Base-by-base conservation (phyloP, 352 stramenopile species). In the Nannochloropsis limnetica region DNA sequence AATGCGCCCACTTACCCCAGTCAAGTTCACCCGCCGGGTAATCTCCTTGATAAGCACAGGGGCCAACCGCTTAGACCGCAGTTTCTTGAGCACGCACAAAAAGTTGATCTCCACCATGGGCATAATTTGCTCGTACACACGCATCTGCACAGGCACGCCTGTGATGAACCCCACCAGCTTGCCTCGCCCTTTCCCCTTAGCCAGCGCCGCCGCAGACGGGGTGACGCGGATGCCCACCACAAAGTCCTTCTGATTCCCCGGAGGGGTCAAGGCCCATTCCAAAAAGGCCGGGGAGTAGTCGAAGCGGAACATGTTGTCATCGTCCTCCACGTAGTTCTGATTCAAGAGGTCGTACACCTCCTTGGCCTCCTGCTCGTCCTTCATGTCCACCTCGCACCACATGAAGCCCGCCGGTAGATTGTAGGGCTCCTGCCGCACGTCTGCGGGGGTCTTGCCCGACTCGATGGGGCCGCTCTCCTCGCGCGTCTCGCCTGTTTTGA, bases 41-140 rank as follows among this genome's bases (percentile, higher is more conserved):
- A 99, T 95, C 88, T 99, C 97, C 89, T 99, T 99, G 88, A 99
- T 99, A 0, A 99, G 89, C 49, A 99, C 96, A 0, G 96, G 96
- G 11, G 96, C 96, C 11, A 99, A 86, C 3, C 96, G 92, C 89
- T 97, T 96, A n/a, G 89, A 88, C 22, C 94, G 89, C 15, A 99
- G 88, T 86, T 97, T 98, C 89, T 99, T 98, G 90, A 99, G 95
- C 9, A 99, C 95, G 87, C 97, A 99, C 9, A 99, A 89, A 87
- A 99, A 99, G 88, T 99, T 99, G 82, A 99, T 97, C 87, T 99
- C 95, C 0, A 95, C 94, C 81, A 88, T 89, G 23, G 84, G 79
- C 67, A 92, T 88, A 29, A 43, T 67, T 17, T 84, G 84, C 0
- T 82, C 88, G 23, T 83, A 80, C 31, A 92, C 85, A 80, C 84